Evolutionary conservation across 345 rosid species (phyloP), one percentile per base, ranked within the genome.

Genomic region (Corchorus capsularis): DNA sequence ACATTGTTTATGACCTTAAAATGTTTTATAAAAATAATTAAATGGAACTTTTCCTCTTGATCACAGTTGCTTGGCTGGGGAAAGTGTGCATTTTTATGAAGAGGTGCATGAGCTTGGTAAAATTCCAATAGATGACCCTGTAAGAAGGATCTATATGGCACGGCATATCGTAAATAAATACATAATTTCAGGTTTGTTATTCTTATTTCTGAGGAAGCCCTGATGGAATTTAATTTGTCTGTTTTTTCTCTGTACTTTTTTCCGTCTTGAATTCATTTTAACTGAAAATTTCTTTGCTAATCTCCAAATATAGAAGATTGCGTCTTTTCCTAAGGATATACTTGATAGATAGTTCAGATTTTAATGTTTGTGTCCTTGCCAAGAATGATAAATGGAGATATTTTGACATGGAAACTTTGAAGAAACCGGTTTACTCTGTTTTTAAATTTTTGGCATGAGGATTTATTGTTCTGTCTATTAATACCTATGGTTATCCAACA

Each of bases 51-150:
- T 54, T 73, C 60, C 17, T 77, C 69, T 78, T 76, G 55, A 70
- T 79, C 74, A 74, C 85, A 92, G 98, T 78, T 94, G 93, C 79
- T 88, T 89, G 65, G 98, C 98, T 47, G 97, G 97, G 75, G 97
- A 92, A 88, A 90, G 92, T 17, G 83, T 94, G 73, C 96, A 94
- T 90, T 94, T 92, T 88, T 91, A 86, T 63, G 92, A 87, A 34
- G 97, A 94, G 81, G 94, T 94, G 59, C 85, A 84, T 67, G 98
- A 91, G 77, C 95, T 78, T 83, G 82, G 85, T 17, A 94, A 92
- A 87, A 90, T 94, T 77, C 89, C 93, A 7, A 64, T 68, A 45
- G 85, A 82, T 77, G 98, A 92, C 78, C 75, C 88, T 15, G 80
- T 85, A 52, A 86, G 95, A 83, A 88, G 94, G 82, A 92, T 94